Evolutionary conservation across 75 land plant species (phyloP).

Genomic region (Pinus taeda): DNA sequence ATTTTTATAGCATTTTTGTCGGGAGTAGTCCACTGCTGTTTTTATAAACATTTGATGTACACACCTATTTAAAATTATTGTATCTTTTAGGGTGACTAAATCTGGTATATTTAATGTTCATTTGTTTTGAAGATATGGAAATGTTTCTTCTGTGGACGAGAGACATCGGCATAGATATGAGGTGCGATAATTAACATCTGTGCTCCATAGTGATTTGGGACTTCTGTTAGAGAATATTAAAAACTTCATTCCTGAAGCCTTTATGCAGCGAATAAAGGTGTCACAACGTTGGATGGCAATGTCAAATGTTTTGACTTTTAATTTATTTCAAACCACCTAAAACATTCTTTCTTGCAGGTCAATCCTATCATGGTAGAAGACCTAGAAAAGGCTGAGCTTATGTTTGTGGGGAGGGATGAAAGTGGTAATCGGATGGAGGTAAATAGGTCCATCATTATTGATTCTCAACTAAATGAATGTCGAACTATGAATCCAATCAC

Average conservation of each 20-base stretch:
- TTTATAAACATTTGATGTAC: background rate
- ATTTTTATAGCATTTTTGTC: background rate
- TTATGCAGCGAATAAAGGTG: background rate
- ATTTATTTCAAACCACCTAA: slow-evolving; percentile 11
- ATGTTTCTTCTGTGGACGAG: slow-evolving; percentile 70
- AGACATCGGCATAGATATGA: slow-evolving; percentile 97
- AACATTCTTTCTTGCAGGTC: slow-evolving; percentile 45
- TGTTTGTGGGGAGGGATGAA: slow-evolving; percentile 90
- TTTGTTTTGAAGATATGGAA: slow-evolving; percentile 44
- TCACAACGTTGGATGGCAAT: background rate
- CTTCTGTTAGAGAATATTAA: background rate
- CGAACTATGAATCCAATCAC: slow-evolving; percentile 1
- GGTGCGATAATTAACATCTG: slow-evolving; percentile 33
- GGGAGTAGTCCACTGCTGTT: background rate
- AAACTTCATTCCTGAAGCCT: background rate
- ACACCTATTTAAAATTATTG: background rate
- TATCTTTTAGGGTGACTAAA: background rate
- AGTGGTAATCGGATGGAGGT: slow-evolving; percentile 92
- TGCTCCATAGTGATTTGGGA: background rate
- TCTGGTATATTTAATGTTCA: background rate
- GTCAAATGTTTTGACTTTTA: background rate
- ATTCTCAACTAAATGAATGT: background rate
- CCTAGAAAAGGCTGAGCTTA: slow-evolving; percentile 74
- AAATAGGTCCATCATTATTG: background rate
- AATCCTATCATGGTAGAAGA: slow-evolving; percentile 66